phyloP scores from a whole-genome alignment of 257 asterid species.

The Salvia miltiorrhiza region DNA sequence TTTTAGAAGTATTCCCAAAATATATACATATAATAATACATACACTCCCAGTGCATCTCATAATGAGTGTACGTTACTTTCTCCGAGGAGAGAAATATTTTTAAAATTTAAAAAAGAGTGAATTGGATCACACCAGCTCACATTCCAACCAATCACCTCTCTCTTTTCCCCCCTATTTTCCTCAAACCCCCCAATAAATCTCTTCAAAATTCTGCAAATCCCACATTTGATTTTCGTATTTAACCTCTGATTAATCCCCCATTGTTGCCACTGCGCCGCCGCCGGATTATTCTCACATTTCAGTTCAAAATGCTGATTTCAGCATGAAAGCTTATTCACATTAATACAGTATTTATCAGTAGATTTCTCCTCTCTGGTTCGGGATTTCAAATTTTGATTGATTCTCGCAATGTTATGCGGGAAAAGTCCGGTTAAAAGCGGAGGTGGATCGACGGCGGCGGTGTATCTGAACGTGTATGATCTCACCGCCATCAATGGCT shows the following conservation, averaged over 20 bases:
- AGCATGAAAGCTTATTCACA: neutral
- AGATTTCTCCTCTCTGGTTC: neutral
- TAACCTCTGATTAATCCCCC: slow-evolving; percentile 8
- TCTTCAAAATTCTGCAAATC: slow-evolving; percentile 12
- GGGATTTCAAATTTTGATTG: neutral
- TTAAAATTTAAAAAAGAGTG: slow-evolving; percentile 21
- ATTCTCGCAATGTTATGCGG: slow-evolving; percentile 59
- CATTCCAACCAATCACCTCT: slow-evolving; percentile 47
- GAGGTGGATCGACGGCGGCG: slow-evolving; percentile 60
- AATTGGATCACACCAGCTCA: slow-evolving; percentile 53
- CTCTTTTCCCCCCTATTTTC: slow-evolving; percentile 15
- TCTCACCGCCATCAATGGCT: slow-evolving; percentile 67
- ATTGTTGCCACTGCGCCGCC: slow-evolving; percentile 9
- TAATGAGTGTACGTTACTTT: slow-evolving; percentile 59
- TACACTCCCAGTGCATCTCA: slow-evolving; percentile 35
- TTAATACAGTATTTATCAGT: neutral
- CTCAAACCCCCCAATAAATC: slow-evolving; percentile 4
- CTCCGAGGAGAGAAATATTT: slow-evolving; percentile 29
- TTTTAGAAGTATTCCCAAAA: neutral
- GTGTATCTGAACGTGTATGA: slow-evolving; percentile 79
- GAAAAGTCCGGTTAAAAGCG: slow-evolving; percentile 41
- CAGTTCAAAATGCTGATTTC: neutral
- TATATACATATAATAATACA: too few relatives aligned
- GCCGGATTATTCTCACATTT: neutral
- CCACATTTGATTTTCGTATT: neutral